A percentile compares a stretch with the other conserved stretches of the same genome.
phyloP scores from a whole-genome alignment of 768 basidiomycete genomes.

The Guyanaporus albipodus region DNA sequence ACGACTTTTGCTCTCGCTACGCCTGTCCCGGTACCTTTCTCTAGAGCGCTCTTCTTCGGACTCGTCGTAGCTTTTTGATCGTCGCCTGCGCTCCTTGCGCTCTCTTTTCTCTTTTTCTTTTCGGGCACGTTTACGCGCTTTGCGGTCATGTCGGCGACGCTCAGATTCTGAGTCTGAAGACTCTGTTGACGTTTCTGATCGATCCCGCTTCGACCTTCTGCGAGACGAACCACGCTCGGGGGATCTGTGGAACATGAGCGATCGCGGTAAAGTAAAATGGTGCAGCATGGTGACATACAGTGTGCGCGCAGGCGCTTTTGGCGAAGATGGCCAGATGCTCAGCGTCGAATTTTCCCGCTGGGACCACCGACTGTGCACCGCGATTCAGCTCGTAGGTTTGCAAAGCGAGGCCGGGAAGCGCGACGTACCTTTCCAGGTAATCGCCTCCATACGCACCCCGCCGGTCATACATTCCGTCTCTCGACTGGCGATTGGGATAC shows the following conservation, averaged over 20 bases:
- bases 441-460: conserved; percentile 39
- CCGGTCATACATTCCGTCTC: conserved; percentile 16
- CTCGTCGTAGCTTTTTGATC: conserved; percentile 35
- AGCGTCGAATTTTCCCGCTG: conserved; percentile 57
- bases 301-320: conserved; percentile 58
- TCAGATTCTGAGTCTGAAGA: conserved; percentile 53
- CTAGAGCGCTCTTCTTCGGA: conserved; percentile 30
- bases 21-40: conserved; percentile 24
- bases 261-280: not conserved
- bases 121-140: conserved; percentile 54
- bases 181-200: conserved; percentile 43
- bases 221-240: conserved; percentile 48
- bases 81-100: conserved; percentile 35
- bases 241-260: conserved; percentile 39
- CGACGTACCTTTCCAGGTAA: conserved; percentile 64
- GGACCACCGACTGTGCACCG: conserved; percentile 53
- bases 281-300: conserved; percentile 39
- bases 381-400: not conserved
- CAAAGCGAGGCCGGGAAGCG: not conserved
- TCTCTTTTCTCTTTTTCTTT: conserved; percentile 46
- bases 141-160: conserved; percentile 52
- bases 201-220: conserved; percentile 58
- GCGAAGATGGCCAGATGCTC: conserved; percentile 81
- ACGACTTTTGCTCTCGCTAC: conserved; percentile 33
- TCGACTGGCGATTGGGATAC: conserved; percentile 43